Evolutionary conservation across 2,329 filamentous ascomycete species (phyloP), one percentile per base, ranked within the genome.

Genomic region (Penicillium expansum): DNA sequence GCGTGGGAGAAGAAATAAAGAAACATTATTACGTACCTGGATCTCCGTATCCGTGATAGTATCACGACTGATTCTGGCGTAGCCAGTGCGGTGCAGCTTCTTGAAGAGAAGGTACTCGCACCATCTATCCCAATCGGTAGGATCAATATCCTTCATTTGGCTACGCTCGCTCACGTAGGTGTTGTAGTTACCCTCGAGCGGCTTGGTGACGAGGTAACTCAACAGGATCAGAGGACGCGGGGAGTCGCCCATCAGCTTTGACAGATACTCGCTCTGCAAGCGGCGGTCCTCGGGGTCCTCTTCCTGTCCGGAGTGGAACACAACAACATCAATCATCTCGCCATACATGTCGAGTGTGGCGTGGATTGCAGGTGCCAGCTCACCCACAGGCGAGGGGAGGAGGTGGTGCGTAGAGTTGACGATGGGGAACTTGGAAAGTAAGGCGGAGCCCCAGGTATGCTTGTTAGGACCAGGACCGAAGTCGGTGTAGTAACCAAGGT

Each of bases 91-190:
- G 75, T 87, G 88, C 60, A 99, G 77, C 13, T 87, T 87, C 80
- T 97, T 97, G 82, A 91, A 99, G 27, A 99, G 79, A 63, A 99
- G 97, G 75, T 99, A 99, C 79, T 99, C 93, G 79, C 94, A 99
- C 94, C 94, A 99, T 54, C 94, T 82, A 74, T 99, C 94, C 92
- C 92, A 96, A 73, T 99, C 94, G 3, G 82, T 87, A 0, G 87
- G 84, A 69, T 99, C 94, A 48, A 99, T 94, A 69, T 99, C 94
- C 69, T 90, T 87, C 94, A 99, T 99, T 10, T 92, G 91, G 57
- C 90, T 96, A 56, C 80, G 79, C 52, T 91, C 83, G 55, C 91
- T 91, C 24, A 97, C 94, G 67, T 78, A 97, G 0, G 87, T 96
- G 73, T 97, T 93, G 79, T 99, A 99, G 72, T 99, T 99, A 60